Conservation (phyloP, 2,329 filamentous ascomycete genomes). For the Pyricularia sp. region DNA sequence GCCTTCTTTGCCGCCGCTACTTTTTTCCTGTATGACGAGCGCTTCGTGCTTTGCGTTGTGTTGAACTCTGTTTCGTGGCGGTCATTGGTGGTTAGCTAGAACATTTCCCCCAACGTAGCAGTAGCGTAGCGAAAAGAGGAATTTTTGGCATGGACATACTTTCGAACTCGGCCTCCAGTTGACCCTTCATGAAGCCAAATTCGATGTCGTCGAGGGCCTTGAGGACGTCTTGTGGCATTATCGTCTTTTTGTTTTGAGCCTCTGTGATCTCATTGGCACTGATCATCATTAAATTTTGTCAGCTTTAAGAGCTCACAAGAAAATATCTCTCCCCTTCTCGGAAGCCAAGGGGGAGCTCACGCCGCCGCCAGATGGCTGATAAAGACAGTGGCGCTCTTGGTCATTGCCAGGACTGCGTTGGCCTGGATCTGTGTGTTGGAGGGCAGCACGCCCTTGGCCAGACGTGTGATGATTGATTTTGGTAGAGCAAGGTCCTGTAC, state of each 20-base stretch:
- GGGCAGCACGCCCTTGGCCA: conserved; percentile 69
- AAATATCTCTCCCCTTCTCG: neutral
- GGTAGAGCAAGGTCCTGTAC: conserved; percentile 60
- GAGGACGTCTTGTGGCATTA: conserved; percentile 63
- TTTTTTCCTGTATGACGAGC: conserved; percentile 58
- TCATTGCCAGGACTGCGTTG: conserved; percentile 66
- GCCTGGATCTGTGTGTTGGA: conserved; percentile 74
- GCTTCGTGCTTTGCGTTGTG: conserved; percentile 59
- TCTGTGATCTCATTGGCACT: conserved; percentile 64
- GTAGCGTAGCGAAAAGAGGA: conserved; percentile 2
- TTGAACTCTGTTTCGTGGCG: conserved; percentile 50
- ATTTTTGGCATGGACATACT: conserved; percentile 35
- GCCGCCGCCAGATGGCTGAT: conserved; percentile 65
- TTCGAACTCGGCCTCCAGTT: conserved; percentile 62
- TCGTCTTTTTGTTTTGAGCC: conserved; percentile 60
- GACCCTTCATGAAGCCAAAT: conserved; percentile 55
- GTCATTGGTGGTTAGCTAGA: neutral
- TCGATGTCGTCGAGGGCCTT: conserved; percentile 66
- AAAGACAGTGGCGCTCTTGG: conserved; percentile 72
- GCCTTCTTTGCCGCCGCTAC: conserved; percentile 49
- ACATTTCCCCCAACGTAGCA: neutral
- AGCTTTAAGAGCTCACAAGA: neutral
- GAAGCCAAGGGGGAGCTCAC: conserved; percentile 33
- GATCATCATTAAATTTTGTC: neutral
- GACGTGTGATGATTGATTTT: conserved; percentile 66